Percentiles rank a stretch among this genome's conserved stretches.
These are phyloP conservation scores for Iodosphaeria phyllophila DNA, from an alignment of 2,329 filamentous ascomycete species.

Conservation along the genomic window DNA sequence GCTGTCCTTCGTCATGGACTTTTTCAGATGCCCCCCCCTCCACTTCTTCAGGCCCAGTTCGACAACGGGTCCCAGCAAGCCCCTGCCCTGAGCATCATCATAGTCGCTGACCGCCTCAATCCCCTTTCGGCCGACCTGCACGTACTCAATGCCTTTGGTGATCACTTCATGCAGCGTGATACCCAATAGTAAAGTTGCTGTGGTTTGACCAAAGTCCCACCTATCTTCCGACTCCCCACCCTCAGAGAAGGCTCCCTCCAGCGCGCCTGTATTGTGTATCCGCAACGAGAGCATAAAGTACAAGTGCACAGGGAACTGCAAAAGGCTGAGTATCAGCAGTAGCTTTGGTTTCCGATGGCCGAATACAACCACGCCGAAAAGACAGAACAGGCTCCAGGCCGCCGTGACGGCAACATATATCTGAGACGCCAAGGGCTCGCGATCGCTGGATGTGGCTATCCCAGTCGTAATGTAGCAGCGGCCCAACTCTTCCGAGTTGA, in stretches of 20 bases:
- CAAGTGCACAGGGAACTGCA: slow-evolving; percentile 14
- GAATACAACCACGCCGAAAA: slow-evolving; percentile 6
- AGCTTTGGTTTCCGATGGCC: slow-evolving; percentile 4
- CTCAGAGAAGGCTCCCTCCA: slow-evolving; percentile 9
- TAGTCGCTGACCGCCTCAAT: no score
- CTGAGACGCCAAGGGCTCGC: slow-evolving; percentile 9
- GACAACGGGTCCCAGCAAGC: no score
- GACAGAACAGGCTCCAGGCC: slow-evolving; percentile 6
- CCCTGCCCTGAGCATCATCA: no score
- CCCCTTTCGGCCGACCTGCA: no score
- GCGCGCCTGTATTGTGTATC: slow-evolving; percentile 10
- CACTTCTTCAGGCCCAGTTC: no score
- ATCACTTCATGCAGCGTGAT: slow-evolving; percentile 4
- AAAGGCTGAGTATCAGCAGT: slow-evolving; percentile 9
- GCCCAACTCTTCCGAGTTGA: slow-evolving; percentile 5
- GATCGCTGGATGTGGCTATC: slow-evolving; percentile 4
- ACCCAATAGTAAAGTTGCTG: slow-evolving; percentile 10
- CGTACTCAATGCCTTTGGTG: neutral
- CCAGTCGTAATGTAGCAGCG: slow-evolving; percentile 10
- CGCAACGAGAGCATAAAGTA: slow-evolving; percentile 14
- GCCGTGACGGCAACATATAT: slow-evolving; percentile 8
- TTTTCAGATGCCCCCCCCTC: no score
- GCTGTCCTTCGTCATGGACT: no score
- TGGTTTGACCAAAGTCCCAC: slow-evolving; percentile 16
- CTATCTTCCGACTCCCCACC: slow-evolving; percentile 9